Evolutionary conservation across 345 rosid species (phyloP), one percentile per base, ranked within the genome.

Genomic region (Eucalyptus rudis): DNA sequence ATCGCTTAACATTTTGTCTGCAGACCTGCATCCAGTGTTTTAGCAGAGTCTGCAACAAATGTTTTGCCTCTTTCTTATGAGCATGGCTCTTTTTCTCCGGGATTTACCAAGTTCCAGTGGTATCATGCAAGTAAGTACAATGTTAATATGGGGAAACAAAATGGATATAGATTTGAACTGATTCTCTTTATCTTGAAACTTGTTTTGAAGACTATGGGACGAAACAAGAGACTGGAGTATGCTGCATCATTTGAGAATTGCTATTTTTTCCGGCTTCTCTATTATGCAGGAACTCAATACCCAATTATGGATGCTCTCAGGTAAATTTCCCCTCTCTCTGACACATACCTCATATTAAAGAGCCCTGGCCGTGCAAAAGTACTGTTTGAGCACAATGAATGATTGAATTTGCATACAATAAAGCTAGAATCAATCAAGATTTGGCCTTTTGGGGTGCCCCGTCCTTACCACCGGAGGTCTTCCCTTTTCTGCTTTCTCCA

Each of bases 281-380:
- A 95, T 89, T 97, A 96, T 27, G 96, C 95, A 15, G 99, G 99
- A 90, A 96, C 98, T 88, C 99, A 96, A 85, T 97, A 96, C 93
- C 99, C 99, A 15, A 97, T 97, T 51, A 96, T 97, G 97, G 98
- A 97, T 40, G 99, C 99, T 92, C 94, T 96, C 80, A 96, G 99
- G 99, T 95, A 87, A 86, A 59, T 58, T 86, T 15, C 33, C 66
- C 33, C 31, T 19, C 16, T 20, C 27, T 87, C 27, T 87, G 76
- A 64, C 76, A n/a, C 40, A 33, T 68, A 33, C 44, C 80, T 68
- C 25, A 50, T 50, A 5, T 14, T 50, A 50, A 50, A 56, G 62
- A 33, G 80, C 44, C 44, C 33, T 17, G 44, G 44, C 80, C 7
- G 24, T 33, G 40, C 44, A 29, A 44, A 86, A 86, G 36, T 50